Evolutionary conservation across 352 stramenopile genomes (phyloP).

Genomic region (Pythium rishiriense): DNA sequence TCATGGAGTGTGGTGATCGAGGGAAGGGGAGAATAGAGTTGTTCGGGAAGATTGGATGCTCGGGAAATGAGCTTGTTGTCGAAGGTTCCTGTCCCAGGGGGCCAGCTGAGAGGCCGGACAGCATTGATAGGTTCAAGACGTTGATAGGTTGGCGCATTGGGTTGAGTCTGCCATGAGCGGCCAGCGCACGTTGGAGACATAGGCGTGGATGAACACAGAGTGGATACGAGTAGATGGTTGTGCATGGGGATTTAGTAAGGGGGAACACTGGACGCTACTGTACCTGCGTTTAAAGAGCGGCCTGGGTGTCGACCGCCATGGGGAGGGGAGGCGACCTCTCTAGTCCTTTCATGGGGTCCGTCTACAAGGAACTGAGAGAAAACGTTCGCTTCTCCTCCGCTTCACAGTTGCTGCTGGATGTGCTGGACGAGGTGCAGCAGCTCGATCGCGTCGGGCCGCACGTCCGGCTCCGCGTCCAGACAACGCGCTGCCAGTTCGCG

Average conservation of each 20-base stretch:
- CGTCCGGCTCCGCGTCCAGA: slow-evolving; percentile 64
- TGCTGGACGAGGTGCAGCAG: slow-evolving; percentile 59
- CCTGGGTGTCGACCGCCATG: background rate
- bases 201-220: too few species aligned
- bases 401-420: slow-evolving; percentile 26
- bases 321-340: background rate
- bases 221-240: background rate
- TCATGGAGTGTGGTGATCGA: too few species aligned
- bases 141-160: too few species aligned
- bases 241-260: background rate
- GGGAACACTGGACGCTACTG: background rate
- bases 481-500: slow-evolving; percentile 62
- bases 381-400: background rate
- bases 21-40: too few species aligned
- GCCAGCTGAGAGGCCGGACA: too few species aligned
- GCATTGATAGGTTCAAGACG: too few species aligned
- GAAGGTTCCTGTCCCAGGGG: too few species aligned
- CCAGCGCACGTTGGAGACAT: too few species aligned
- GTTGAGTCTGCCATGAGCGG: too few species aligned
- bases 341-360: background rate
- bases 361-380: background rate
- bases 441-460: slow-evolving; percentile 64
- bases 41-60: too few species aligned
- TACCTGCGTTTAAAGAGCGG: background rate
- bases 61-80: too few species aligned